Percentiles rank a stretch among this genome's conserved stretches.
Evolutionary conservation across 257 asterid species (phyloP).

Genomic region (Ballota nigra): DNA sequence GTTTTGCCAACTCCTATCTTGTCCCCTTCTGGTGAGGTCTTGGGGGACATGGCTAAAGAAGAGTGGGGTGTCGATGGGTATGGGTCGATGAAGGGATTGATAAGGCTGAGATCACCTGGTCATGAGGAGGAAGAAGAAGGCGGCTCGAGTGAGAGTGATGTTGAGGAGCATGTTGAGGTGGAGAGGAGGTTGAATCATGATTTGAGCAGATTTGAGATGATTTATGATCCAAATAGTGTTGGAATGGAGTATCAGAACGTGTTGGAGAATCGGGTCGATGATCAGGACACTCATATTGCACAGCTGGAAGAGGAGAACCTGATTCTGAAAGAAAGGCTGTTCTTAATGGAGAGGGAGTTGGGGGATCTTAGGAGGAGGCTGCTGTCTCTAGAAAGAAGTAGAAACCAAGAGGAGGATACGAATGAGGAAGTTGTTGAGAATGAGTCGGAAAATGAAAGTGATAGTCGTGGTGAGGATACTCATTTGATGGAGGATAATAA

Average conservation of each 20-base stretch:
- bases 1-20: conserved; percentile 51
- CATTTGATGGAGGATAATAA: conserved; percentile 50
- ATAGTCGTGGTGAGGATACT: conserved; percentile 44
- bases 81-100: conserved; percentile 65
- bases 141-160: conserved; percentile 43
- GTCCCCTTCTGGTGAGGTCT: conserved; percentile 51
- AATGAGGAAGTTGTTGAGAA: conserved; percentile 37
- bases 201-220: conserved; percentile 61
- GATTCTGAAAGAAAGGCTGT: conserved; percentile 52
- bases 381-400: conserved; percentile 35
- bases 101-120: conserved; percentile 47
- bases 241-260: conserved; percentile 31
- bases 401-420: conserved; percentile 25
- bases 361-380: conserved; percentile 43
- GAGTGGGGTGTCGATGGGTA: conserved; percentile 71
- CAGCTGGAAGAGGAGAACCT: conserved; percentile 51
- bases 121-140: conserved; percentile 51
- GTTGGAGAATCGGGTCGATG: conserved; percentile 48
- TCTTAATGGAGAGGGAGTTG: conserved; percentile 48
- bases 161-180: conserved; percentile 52
- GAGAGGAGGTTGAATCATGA: conserved; percentile 59
- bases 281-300: conserved; percentile 48
- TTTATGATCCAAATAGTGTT: conserved; percentile 34
- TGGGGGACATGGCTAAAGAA: conserved; percentile 55
- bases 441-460: conserved; percentile 55